Conservation (phyloP, 129 eudicot species). For the Chrysanthemum makinoi region DNA sequence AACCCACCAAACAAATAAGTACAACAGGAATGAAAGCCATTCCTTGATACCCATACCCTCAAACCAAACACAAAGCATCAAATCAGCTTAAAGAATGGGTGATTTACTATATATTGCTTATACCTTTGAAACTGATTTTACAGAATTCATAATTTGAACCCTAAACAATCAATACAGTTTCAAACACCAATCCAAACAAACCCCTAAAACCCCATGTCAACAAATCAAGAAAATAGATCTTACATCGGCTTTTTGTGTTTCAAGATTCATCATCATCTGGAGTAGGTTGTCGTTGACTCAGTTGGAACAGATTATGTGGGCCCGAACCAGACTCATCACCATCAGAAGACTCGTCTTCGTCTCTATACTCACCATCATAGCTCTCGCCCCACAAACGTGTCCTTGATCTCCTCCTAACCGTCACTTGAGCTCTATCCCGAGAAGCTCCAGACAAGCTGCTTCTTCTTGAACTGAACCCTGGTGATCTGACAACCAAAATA, state of each 20-base stretch:
- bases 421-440: constrained; percentile 42
- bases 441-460: constrained; percentile 55
- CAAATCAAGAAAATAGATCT: constrained; percentile 13
- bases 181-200: neutral
- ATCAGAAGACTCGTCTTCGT: constrained; percentile 54
- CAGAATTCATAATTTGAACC: neutral
- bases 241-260: constrained; percentile 13
- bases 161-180: neutral
- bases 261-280: constrained; percentile 40
- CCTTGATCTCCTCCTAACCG: constrained; percentile 49
- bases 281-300: constrained; percentile 27
- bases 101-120: no score
- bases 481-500: constrained; percentile 41
- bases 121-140: no score
- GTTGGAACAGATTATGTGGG: constrained; percentile 25
- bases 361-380: constrained; percentile 39
- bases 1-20: no score
- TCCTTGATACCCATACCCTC: no score
- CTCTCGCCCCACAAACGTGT: constrained; percentile 71
- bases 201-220: neutral
- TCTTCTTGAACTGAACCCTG: constrained; percentile 40
- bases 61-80: no score
- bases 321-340: constrained; percentile 32
- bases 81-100: no score
- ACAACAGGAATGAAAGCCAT: no score